Evolutionary conservation across 1,139 yeast species (phyloP).

Genomic region (Magnusiomyces tetraspermus): DNA sequence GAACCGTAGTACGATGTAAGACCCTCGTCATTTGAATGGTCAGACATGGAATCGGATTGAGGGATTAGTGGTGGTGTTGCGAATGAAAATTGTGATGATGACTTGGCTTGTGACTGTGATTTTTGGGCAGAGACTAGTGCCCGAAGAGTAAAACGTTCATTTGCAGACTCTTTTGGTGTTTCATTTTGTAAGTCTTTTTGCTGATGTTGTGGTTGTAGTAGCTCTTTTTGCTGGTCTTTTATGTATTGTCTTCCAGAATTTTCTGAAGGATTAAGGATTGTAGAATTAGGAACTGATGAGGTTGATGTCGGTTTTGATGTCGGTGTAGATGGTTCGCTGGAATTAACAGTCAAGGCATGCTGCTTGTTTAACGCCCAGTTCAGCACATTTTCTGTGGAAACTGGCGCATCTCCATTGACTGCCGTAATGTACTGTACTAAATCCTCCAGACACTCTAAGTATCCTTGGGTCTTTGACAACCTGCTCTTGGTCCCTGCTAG

Average conservation of each 20-base stretch:
- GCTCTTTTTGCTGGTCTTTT: background rate
- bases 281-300: background rate
- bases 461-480: slow-evolving; percentile 24
- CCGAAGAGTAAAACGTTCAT: background rate
- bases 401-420: background rate
- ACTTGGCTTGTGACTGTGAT: background rate
- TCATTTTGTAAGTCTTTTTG: background rate
- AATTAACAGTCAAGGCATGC: slow-evolving; percentile 6
- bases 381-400: slow-evolving; percentile 9
- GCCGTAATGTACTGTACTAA: slow-evolving; percentile 13
- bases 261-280: background rate
- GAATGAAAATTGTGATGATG: background rate
- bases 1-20: background rate
- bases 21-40: background rate
- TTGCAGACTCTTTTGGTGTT: background rate
- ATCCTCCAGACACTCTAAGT: slow-evolving; percentile 21
- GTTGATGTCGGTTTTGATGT: background rate
- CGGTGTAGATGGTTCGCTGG: background rate
- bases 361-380: slow-evolving; percentile 16
- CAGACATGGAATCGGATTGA: background rate
- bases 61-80: background rate
- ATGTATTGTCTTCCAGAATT: background rate
- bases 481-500: slow-evolving; percentile 22
- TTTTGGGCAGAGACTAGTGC: background rate
- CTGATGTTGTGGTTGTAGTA: background rate